phyloP scores from a whole-genome alignment of 805 yeast species.

The Candida fluviatilis region DNA sequence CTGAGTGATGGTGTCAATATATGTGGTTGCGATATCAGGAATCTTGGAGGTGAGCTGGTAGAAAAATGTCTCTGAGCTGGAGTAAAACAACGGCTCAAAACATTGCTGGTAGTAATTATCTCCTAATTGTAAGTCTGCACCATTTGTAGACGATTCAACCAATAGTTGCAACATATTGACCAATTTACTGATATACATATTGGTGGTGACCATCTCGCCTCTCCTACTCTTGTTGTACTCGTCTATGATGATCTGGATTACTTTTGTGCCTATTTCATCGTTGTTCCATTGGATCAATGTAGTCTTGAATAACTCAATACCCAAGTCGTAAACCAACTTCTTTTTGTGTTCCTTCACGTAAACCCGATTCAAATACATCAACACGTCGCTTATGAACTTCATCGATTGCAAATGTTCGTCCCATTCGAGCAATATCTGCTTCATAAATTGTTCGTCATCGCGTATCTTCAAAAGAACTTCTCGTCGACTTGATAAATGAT shows the following conservation, averaged over 20 bases:
- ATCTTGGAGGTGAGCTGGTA: slow-evolving; percentile 36
- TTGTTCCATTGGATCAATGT: slow-evolving; percentile 49
- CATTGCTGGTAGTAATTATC: slow-evolving; percentile 60
- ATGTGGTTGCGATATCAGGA: slow-evolving; percentile 46
- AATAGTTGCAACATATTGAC: slow-evolving; percentile 71
- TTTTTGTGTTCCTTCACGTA: slow-evolving; percentile 67
- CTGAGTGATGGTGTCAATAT: slow-evolving; percentile 47
- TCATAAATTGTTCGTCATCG: slow-evolving; percentile 30
- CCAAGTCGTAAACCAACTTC: slow-evolving; percentile 67
- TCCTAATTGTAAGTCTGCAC: slow-evolving; percentile 27
- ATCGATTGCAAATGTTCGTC: slow-evolving; percentile 65
- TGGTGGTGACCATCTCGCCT: slow-evolving; percentile 52
- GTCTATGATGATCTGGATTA: slow-evolving; percentile 47
- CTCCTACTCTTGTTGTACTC: slow-evolving; percentile 54
- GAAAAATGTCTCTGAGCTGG: slow-evolving; percentile 55
- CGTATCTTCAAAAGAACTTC: slow-evolving; percentile 14
- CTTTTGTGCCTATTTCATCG: slow-evolving; percentile 46
- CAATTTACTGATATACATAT: slow-evolving; percentile 54
- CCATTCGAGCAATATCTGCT: slow-evolving; percentile 50
- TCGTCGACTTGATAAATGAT: slow-evolving; percentile 36
- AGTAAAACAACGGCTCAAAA: slow-evolving; percentile 64
- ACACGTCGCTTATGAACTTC: slow-evolving; percentile 76
- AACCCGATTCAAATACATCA: slow-evolving; percentile 84
- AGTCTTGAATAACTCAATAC: slow-evolving; percentile 63
- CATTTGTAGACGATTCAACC: slow-evolving; percentile 29